Percentiles rank a stretch among this genome's conserved stretches.
Conservation (phyloP, 148 eudicot genomes). For the Persicaria maculosa region DNA sequence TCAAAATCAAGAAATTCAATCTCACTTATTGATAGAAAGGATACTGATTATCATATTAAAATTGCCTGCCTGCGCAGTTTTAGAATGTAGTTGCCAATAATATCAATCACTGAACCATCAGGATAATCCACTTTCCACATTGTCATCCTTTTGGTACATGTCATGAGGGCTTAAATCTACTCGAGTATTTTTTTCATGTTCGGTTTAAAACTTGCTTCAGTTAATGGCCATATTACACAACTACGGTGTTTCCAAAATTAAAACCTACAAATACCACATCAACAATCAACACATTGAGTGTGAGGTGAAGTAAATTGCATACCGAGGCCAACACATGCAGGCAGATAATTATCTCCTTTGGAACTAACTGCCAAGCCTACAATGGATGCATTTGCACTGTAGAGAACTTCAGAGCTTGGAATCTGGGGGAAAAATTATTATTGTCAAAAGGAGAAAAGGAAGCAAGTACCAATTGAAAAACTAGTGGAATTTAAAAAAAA, state of each 20-base stretch:
- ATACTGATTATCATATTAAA: too few species aligned
- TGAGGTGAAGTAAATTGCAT: constrained; percentile 18
- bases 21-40: neutral
- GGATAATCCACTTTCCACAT: neutral
- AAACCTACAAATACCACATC: neutral
- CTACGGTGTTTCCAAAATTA: too few species aligned
- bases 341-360: constrained; percentile 35
- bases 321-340: constrained; percentile 84
- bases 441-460: neutral
- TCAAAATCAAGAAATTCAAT: neutral
- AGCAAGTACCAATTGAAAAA: neutral
- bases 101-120: too few species aligned
- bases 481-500: neutral
- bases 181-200: neutral
- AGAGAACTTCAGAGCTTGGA: constrained; percentile 50
- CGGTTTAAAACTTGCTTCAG: neutral
- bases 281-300: neutral
- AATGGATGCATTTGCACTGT: constrained; percentile 73
- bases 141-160: neutral
- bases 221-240: neutral
- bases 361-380: constrained; percentile 70
- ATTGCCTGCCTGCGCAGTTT: neutral
- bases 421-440: constrained; percentile 29
- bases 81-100: neutral
- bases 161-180: neutral